A percentile compares a stretch with the other conserved stretches of the same genome.
Conservation (phyloP, 495 filamentous ascomycete genomes). For the Aspergillus homomorphus region DNA sequence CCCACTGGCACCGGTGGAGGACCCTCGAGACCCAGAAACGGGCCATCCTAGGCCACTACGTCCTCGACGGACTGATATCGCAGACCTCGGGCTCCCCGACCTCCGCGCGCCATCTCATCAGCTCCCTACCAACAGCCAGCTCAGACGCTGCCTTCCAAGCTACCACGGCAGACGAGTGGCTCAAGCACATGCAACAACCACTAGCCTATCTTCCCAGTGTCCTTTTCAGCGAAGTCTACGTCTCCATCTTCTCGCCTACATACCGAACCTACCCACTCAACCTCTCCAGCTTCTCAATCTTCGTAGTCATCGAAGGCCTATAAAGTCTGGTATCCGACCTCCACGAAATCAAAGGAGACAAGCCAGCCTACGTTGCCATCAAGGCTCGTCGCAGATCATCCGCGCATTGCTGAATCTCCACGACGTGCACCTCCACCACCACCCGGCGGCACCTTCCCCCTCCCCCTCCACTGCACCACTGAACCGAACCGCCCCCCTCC, state of each 20-base stretch:
- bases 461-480: background rate
- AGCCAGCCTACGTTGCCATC: conserved; percentile 8
- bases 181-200: conserved; percentile 7
- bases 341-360: conserved; percentile 5
- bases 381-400: conserved; percentile 9
- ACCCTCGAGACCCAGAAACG: conserved; percentile 15
- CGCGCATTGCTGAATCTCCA: conserved; percentile 16
- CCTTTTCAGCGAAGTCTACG: conserved; percentile 4
- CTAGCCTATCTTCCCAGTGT: background rate
- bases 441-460: background rate
- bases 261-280: conserved; percentile 5
- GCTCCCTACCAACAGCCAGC: conserved; percentile 10
- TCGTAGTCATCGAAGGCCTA: conserved; percentile 16
- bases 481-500: background rate
- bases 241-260: conserved; percentile 4
- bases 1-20: conserved; percentile 14
- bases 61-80: conserved; percentile 22
- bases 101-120: conserved; percentile 20
- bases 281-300: conserved; percentile 12
- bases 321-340: conserved; percentile 16
- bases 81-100: conserved; percentile 21
- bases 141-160: conserved; percentile 20
- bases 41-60: conserved; percentile 17
- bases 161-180: conserved; percentile 18
- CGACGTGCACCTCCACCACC: conserved; percentile 1